Evolutionary conservation across 2,329 filamentous ascomycete species (phyloP), one percentile per base, ranked within the genome.

Genomic region (Diaporthe citri): DNA sequence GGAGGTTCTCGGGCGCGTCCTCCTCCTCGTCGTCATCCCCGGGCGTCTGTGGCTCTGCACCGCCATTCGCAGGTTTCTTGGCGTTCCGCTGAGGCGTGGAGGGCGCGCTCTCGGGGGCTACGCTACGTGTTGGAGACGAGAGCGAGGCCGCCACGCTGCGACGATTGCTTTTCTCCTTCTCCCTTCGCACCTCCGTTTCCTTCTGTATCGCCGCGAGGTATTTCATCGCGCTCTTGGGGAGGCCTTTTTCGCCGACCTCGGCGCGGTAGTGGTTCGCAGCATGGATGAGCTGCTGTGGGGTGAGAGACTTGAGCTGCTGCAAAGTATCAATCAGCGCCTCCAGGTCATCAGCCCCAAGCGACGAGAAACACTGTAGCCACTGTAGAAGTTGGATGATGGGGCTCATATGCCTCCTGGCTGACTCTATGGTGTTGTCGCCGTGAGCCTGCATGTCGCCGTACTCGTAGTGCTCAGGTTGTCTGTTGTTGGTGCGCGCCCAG

Each of bases 351-450:
- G 87, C 85, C 7, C 92, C 95, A 5, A 98, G 89, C 0, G 95
- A 98, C 1, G 97, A 98, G 84, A 98, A 98, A 83, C 96, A 98
- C 82, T 99, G 97, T 48, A 99, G 87, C 97, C 97, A 99, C 84
- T 99, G 97, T 8, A 99, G 87, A 3, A 99, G 88, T 83, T 99
- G 97, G 73, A 98, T 96, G 28, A 98, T 90, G 6, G 97, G 97
- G 10, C 94, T 93, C 28, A 99, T 88, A 82, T 99, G 96, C 76
- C 93, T 90, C 78, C 95, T 90, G 31, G 95, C 92, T 5, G 95
- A 91, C 56, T 98, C 96, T 28, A 97, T 89, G 0, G 95, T 98
- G 71, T 91, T 94, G 82, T 98, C 97, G 4, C 96, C 96, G 1
- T 93, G 94, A 9, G 94, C 92, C 25, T 90, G 93, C 84, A 95